phyloP scores from a whole-genome alignment of 805 yeast species.

The Lipomyces oligophaga region DNA sequence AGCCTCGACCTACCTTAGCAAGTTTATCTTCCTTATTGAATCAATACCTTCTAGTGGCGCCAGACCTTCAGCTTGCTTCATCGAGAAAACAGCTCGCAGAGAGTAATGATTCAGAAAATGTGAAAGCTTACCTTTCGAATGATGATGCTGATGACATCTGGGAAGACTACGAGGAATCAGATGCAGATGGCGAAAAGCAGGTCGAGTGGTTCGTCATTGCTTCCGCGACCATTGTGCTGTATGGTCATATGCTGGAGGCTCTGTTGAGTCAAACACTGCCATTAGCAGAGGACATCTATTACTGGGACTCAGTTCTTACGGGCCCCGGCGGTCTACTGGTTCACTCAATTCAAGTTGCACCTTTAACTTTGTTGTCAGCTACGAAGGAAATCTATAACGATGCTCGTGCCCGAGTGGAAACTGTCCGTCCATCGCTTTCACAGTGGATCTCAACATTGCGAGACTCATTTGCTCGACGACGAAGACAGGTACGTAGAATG shows the following conservation, averaged over 20 bases:
- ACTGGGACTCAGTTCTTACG: conserved; percentile 44
- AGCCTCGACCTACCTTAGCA: conserved; percentile 12
- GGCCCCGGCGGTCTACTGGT: conserved; percentile 37
- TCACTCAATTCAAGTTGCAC: conserved; percentile 42
- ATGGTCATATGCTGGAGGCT: conserved; percentile 38
- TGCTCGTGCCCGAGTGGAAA: conserved; percentile 12
- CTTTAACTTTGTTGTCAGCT: conserved; percentile 13
- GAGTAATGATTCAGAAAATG: not conserved
- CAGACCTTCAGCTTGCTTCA: not conserved
- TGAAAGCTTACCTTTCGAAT: not conserved
- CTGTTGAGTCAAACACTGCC: conserved; percentile 45
- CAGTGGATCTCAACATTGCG: conserved; percentile 15
- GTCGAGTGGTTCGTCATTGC: conserved; percentile 36
- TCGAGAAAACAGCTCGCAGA: not conserved
- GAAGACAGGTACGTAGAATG: too few relatives aligned
- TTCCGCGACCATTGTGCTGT: conserved; percentile 38
- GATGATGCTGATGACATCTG: conserved; percentile 3
- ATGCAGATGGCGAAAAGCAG: conserved; percentile 12
- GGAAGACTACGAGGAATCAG: conserved; percentile 10
- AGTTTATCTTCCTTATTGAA: conserved; percentile 4
- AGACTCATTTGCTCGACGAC: conserved; percentile 6
- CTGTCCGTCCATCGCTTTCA: conserved; percentile 9
- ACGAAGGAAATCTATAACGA: conserved; percentile 22
- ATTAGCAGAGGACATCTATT: conserved; percentile 44
- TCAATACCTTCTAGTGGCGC: conserved; percentile 5